Conservation (phyloP, 768 basidiomycete genomes). For the Suillus weaverae region DNA sequence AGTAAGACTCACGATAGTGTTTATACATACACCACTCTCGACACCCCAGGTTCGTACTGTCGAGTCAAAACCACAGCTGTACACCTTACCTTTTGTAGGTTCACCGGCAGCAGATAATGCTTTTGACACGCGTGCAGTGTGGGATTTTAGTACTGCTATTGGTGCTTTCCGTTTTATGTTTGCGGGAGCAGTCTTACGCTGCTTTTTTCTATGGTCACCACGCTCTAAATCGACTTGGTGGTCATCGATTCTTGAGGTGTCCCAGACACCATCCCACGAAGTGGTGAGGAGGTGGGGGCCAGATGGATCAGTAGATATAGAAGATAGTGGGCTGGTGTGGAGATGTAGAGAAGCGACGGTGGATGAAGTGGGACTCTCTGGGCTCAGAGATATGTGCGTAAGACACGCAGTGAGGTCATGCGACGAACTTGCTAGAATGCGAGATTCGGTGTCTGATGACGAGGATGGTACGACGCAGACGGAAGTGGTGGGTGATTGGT, state of each 20-base stretch:
- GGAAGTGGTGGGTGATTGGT: constrained; percentile 69
- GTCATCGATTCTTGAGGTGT: constrained; percentile 53
- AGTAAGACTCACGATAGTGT: constrained; percentile 60
- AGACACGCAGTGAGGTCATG: constrained; percentile 77
- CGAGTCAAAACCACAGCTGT: constrained; percentile 88
- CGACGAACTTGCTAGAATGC: constrained; percentile 65
- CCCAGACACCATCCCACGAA: constrained; percentile 88
- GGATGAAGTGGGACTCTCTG: constrained; percentile 33
- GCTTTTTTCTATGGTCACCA: constrained; percentile 50
- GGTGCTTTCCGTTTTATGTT: constrained; percentile 65
- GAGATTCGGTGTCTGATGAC: constrained; percentile 28
- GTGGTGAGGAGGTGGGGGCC: constrained; percentile 75
- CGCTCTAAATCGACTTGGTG: constrained; percentile 54
- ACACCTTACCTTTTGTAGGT: constrained; percentile 41
- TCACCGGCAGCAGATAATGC: constrained; percentile 52
- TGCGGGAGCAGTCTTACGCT: constrained; percentile 51
- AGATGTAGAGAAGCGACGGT: constrained; percentile 72
- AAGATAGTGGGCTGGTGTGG: constrained; percentile 81
- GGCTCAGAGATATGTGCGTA: constrained; percentile 23
- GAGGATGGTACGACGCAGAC: constrained; percentile 50
- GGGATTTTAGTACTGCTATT: constrained; percentile 72
- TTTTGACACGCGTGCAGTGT: constrained; percentile 78
- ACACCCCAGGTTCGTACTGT: constrained; percentile 88
- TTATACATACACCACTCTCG: constrained; percentile 67
- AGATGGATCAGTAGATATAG: constrained; percentile 53